Evolutionary conservation across 352 stramenopile species (phyloP).

Genomic region (Pythium aristosporum): DNA sequence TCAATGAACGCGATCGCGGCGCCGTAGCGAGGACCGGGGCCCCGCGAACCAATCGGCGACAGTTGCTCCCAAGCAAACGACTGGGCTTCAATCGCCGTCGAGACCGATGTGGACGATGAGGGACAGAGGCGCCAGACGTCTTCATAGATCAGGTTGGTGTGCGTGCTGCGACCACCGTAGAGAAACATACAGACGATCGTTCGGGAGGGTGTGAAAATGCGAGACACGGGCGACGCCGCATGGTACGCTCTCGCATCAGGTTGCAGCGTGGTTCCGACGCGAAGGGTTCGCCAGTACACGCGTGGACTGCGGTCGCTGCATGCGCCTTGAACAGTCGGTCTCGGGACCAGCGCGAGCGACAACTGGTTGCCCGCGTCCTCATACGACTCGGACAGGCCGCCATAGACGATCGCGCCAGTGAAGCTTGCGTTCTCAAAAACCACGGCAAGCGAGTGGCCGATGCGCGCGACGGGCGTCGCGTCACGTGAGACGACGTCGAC

Average conservation of each 20-base stretch:
- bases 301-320: constrained; percentile 31
- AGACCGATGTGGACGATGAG: background rate
- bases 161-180: constrained; percentile 52
- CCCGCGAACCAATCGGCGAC: constrained; percentile 38
- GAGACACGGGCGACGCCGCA: constrained; percentile 38
- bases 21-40: constrained; percentile 56
- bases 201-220: constrained; percentile 27
- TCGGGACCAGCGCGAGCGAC: constrained; percentile 48
- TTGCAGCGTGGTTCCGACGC: constrained; percentile 10
- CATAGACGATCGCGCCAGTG: constrained; percentile 46
- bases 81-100: constrained; percentile 35
- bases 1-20: constrained; percentile 53
- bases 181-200: constrained; percentile 49
- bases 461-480: constrained; percentile 37
- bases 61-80: constrained; percentile 59
- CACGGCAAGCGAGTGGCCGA: constrained; percentile 59
- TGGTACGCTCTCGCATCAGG: constrained; percentile 51
- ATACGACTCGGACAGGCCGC: constrained; percentile 49
- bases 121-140: constrained; percentile 76
- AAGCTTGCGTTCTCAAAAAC: constrained; percentile 48
- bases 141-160: constrained; percentile 52
- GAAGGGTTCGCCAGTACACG: constrained; percentile 42
- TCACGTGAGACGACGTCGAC: constrained; percentile 31
- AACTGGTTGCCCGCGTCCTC: constrained; percentile 35
- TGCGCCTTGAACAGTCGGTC: constrained; percentile 21